A percentile compares a stretch with the other conserved stretches of the same genome.
phyloP scores from a whole-genome alignment of 345 rosid genomes.

The Moringa oleifera region DNA sequence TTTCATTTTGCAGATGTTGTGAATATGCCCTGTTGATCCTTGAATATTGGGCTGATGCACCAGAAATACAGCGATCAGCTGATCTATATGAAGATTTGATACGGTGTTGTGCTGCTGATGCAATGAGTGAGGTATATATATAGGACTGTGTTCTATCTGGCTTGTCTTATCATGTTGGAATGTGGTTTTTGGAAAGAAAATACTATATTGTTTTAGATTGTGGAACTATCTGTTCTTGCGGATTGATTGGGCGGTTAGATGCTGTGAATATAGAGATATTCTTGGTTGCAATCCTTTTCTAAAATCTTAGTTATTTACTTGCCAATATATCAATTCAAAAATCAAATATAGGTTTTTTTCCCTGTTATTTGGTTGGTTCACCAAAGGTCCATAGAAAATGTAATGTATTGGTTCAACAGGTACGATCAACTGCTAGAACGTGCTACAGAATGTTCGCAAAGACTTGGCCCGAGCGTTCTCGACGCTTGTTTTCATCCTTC shows the following conservation, averaged over 20 bases:
- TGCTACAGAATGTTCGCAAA: slow-evolving; percentile 97
- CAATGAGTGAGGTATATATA: slow-evolving; percentile 91
- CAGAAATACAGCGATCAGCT: slow-evolving; percentile 89
- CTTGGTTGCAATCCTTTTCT: background rate
- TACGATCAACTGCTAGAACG: slow-evolving; percentile 92
- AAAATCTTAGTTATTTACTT: no score
- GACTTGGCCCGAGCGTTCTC: slow-evolving; percentile 99
- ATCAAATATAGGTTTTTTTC: background rate
- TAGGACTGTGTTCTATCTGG: slow-evolving; percentile 6
- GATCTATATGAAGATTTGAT: slow-evolving; percentile 88
- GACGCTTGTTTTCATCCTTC: slow-evolving; percentile 83
- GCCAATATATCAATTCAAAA: background rate
- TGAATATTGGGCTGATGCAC: slow-evolving; percentile 98
- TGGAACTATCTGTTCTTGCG: background rate
- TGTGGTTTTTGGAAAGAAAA: background rate
- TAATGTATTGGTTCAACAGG: slow-evolving; percentile 43
- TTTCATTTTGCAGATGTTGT: slow-evolving; percentile 62
- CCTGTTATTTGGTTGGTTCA: background rate
- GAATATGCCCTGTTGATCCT: slow-evolving; percentile 91
- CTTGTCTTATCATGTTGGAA: background rate
- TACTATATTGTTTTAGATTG: background rate
- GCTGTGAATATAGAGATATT: no score
- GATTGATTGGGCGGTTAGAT: no score
- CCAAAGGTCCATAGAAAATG: background rate
- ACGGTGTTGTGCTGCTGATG: slow-evolving; percentile 92